Evolutionary conservation across 495 filamentous ascomycete genomes (phyloP).

Genomic region (Xanthoparmelia taractica): DNA sequence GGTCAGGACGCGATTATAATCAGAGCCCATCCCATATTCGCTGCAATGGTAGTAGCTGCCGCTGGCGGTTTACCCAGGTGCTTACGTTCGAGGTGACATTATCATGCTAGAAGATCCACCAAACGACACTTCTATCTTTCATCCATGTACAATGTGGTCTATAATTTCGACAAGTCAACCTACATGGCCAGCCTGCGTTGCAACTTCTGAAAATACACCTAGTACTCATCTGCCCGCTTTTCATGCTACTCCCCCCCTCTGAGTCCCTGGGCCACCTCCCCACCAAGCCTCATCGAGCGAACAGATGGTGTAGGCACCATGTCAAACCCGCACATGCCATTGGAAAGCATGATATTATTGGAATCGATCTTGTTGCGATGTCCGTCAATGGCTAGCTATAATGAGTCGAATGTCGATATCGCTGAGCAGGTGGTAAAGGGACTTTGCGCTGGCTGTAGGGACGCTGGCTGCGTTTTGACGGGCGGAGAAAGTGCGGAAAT

Average conservation of each 20-base stretch:
- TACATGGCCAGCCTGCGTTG: not conserved
- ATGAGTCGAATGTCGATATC: slow-evolving; percentile 66
- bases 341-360: slow-evolving; percentile 83
- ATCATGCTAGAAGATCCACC: too few relatives aligned
- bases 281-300: slow-evolving; percentile 72
- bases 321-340: slow-evolving; percentile 88
- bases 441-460: slow-evolving; percentile 73
- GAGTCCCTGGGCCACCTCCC: slow-evolving; percentile 46
- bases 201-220: slow-evolving; percentile 1
- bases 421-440: slow-evolving; percentile 78
- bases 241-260: not conserved
- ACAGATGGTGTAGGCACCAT: slow-evolving; percentile 98
- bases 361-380: slow-evolving; percentile 96
- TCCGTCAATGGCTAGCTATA: slow-evolving; percentile 95
- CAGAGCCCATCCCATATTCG: too few relatives aligned
- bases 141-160: slow-evolving; percentile 69
- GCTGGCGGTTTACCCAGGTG: too few relatives aligned
- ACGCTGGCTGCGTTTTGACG: slow-evolving; percentile 79
- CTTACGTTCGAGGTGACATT: too few relatives aligned
- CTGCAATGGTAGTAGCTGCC: too few relatives aligned
- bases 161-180: slow-evolving; percentile 42
- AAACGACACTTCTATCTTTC: slow-evolving; percentile 54
- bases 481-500: slow-evolving; percentile 97
- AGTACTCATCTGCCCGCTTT: not conserved
- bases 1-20: too few relatives aligned